Percentiles rank a stretch among this genome's conserved stretches.
These are phyloP conservation scores for Termitomyces sp. DNA, from an alignment of 768 basidiomycete species.

Conservation along the genomic window DNA sequence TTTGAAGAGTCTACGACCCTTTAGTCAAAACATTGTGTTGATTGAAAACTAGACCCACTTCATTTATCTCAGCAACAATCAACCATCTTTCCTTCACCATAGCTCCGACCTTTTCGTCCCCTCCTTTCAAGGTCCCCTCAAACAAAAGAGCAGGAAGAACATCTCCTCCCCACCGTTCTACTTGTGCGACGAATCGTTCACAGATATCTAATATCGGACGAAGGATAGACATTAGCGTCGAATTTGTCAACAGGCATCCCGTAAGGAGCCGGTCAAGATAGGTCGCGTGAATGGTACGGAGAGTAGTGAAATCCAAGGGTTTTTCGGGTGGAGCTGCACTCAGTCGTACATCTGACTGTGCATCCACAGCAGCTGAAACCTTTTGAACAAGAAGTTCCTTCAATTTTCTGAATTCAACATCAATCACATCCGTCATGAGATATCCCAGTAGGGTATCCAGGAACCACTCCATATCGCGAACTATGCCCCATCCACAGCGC, in stretches of 20 bases:
- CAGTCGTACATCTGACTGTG: constrained; percentile 4
- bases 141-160: constrained; percentile 78
- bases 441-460: constrained; percentile 79
- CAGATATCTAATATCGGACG: constrained; percentile 77
- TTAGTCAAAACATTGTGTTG: neutral
- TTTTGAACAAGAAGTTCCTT: constrained; percentile 49
- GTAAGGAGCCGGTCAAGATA: constrained; percentile 77
- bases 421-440: constrained; percentile 87
- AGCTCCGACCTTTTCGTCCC: constrained; percentile 55
- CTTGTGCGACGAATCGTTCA: constrained; percentile 80
- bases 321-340: constrained; percentile 24
- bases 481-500: constrained; percentile 81
- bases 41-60: constrained; percentile 40
- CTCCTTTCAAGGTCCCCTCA: constrained; percentile 68
- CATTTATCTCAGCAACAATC: constrained; percentile 70
- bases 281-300: constrained; percentile 75
- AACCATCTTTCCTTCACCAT: constrained; percentile 67
- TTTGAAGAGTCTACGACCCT: constrained; percentile 51
- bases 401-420: constrained; percentile 72
- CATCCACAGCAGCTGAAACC: constrained; percentile 6
- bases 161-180: constrained; percentile 92
- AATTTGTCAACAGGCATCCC: constrained; percentile 73
- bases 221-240: constrained; percentile 53
- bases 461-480: constrained; percentile 90
- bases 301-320: constrained; percentile 77